Evolutionary conservation across 169 alveolate genomes (phyloP), one percentile per base, ranked within the genome.

Genomic region (Cystoisospora suis): DNA sequence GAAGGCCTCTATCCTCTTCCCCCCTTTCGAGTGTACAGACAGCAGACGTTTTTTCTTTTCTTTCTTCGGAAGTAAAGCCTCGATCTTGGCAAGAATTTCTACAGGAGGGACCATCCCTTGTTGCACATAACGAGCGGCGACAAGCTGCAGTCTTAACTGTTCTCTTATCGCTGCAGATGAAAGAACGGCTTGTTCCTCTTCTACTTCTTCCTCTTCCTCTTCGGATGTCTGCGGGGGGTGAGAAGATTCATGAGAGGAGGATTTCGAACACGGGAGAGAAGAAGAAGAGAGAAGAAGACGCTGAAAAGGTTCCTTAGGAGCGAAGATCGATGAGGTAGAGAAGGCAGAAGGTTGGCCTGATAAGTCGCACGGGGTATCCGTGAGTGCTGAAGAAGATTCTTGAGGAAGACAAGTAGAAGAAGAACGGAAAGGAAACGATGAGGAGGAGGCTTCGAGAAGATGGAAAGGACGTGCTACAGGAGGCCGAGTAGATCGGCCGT

Each of bases 51-150:
- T 1, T 5, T 12, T 3, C 3, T 36, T 2, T 32, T 72, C 58
- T 34, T 20, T 20, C 83, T 38, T 9, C 83, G 83, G 83, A 20
- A 72, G 83, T 36, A 29, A 46, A n/a, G 15, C 58, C 38, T 34
- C 42, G 45, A 72, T 72, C 7, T 53, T 20, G 3, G 20, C 27
- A 27, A 72, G 83, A 34, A 72, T 34, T 29, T 40, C 56, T 36
- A 29, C 83, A 34, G 83, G 83, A 2, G 83, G 83, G 58, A 72
- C 83, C 1, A 38, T 38, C 34, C 83, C 83, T 32, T 72, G 83
- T 34, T 72, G 83, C 56, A 72, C 83, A 56, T 72, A 72, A 12
- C 83, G 83, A 34, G 83, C 83, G 20, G 83, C 83, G 6, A 36
- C 56, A 23, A 72, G 56, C 83, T 72, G 83, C 32, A 72, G 53